phyloP scores from a whole-genome alignment of 257 asterid species.

The Primulina huaijiensis region DNA sequence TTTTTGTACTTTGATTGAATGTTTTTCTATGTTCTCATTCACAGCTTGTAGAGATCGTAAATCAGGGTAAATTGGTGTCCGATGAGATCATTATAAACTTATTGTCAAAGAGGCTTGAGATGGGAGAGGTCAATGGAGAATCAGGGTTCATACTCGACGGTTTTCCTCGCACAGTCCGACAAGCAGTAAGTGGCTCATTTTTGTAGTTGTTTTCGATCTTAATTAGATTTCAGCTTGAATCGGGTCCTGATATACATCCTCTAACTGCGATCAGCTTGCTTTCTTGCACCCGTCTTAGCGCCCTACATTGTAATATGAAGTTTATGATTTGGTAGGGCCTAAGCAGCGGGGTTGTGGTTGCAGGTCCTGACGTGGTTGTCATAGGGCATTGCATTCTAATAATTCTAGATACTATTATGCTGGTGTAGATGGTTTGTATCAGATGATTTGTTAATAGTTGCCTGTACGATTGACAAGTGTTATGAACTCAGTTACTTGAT shows the following conservation, averaged over 20 bases:
- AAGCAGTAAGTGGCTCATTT: constrained; percentile 64
- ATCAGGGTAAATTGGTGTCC: constrained; percentile 93
- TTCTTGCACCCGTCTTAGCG: constrained; percentile 7
- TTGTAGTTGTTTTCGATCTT: neutral
- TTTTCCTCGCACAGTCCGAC: constrained; percentile 92
- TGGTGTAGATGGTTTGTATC: neutral
- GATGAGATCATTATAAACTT: constrained; percentile 83
- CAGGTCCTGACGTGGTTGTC: neutral
- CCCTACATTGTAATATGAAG: constrained; percentile 3
- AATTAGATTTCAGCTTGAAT: neutral
- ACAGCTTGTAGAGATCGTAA: constrained; percentile 85
- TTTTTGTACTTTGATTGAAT: constrained; percentile 11
- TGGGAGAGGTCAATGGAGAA: constrained; percentile 81
- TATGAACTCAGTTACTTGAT: neutral
- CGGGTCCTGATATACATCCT: neutral
- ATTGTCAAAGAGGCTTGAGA: constrained; percentile 88
- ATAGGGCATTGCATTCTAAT: neutral
- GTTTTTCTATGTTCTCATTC: constrained; percentile 14
- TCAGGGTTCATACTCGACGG: constrained; percentile 92
- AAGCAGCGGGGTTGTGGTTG: neutral
- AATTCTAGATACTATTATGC: neutral
- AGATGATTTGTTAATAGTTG: neutral
- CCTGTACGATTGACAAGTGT: neutral
- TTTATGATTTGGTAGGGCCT: neutral
- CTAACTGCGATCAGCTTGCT: neutral